Evolutionary conservation across 2,329 filamentous ascomycete genomes (phyloP).

Genomic region (Fusarium oligoseptatum): DNA sequence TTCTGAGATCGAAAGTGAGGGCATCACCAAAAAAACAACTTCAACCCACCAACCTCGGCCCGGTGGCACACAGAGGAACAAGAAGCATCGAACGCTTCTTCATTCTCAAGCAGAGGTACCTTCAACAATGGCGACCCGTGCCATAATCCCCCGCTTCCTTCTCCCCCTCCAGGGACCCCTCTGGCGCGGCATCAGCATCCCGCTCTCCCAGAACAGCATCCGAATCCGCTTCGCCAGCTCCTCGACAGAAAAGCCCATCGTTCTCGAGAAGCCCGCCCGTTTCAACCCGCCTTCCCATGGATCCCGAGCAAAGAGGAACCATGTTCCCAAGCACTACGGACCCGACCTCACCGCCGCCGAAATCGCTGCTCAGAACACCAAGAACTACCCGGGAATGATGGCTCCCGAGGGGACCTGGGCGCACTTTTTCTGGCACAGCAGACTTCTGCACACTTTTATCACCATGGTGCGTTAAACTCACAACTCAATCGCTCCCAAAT

Average conservation of each 20-base stretch:
- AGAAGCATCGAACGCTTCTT: background rate
- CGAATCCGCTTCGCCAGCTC: constrained; percentile 52
- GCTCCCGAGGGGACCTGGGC: constrained; percentile 85
- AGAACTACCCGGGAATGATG: constrained; percentile 90
- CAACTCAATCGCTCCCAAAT: background rate
- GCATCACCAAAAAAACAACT: constrained; percentile 26
- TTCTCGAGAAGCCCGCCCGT: constrained; percentile 87
- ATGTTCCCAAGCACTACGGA: constrained; percentile 77
- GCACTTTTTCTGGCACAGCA: constrained; percentile 86
- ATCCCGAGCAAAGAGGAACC: constrained; percentile 70
- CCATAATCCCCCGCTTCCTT: constrained; percentile 75
- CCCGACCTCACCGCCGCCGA: constrained; percentile 77
- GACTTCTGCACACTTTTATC: constrained; percentile 83
- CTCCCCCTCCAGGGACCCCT: constrained; percentile 71
- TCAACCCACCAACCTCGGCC: constrained; percentile 21
- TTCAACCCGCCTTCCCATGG: constrained; percentile 95
- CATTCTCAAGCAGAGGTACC: background rate
- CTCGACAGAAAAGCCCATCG: constrained; percentile 67
- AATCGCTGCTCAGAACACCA: constrained; percentile 72
- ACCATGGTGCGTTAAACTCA: constrained; percentile 73
- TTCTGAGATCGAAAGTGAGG: constrained; percentile 35
- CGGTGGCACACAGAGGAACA: background rate
- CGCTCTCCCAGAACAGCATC: constrained; percentile 51
- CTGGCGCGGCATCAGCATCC: constrained; percentile 62
- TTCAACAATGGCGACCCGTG: constrained; percentile 60